Conservation (phyloP, 2,329 filamentous ascomycete genomes). For the Fusarium sp. region DNA sequence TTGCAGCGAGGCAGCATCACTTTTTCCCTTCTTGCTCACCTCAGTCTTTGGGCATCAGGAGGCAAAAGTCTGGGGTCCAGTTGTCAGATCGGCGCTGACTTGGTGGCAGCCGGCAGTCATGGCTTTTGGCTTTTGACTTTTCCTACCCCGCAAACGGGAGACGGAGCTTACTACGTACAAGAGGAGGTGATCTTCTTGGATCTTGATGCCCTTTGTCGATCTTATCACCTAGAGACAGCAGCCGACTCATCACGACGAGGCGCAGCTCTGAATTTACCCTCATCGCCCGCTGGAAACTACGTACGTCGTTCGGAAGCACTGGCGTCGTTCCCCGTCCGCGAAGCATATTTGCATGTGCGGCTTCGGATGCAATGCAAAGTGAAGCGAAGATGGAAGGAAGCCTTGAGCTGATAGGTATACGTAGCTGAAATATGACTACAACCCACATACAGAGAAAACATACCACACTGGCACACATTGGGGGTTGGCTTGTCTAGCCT, state of each 20-base stretch:
- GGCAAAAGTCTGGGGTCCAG: conserved; percentile 32
- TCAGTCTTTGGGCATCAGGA: conserved; percentile 10
- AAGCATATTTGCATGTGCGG: conserved; percentile 18
- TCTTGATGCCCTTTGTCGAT: conserved; percentile 16
- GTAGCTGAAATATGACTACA: conserved; percentile 20
- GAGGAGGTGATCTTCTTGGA: conserved; percentile 24
- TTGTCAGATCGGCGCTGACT: conserved; percentile 20
- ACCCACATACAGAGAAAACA: neutral
- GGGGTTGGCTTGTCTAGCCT: conserved; percentile 27
- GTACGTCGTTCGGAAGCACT: conserved; percentile 20
- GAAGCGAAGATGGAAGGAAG: conserved; percentile 6
- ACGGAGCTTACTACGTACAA: neutral
- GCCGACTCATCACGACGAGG: conserved; percentile 17
- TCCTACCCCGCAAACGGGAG: conserved; percentile 33
- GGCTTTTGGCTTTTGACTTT: conserved; percentile 28
- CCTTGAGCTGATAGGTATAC: neutral
- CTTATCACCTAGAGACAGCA: conserved; percentile 28
- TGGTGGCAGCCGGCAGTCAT: conserved; percentile 9
- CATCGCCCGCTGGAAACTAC: neutral
- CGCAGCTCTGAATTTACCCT: conserved; percentile 15
- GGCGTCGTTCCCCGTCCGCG: conserved; percentile 7
- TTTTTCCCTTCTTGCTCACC: neutral
- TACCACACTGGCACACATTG: conserved; percentile 7
- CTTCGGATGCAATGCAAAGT: conserved; percentile 14
- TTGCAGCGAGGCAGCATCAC: neutral